These are phyloP conservation scores for Biancaea sappan DNA, from an alignment of 306 rosid species.

Conservation along the genomic window DNA sequence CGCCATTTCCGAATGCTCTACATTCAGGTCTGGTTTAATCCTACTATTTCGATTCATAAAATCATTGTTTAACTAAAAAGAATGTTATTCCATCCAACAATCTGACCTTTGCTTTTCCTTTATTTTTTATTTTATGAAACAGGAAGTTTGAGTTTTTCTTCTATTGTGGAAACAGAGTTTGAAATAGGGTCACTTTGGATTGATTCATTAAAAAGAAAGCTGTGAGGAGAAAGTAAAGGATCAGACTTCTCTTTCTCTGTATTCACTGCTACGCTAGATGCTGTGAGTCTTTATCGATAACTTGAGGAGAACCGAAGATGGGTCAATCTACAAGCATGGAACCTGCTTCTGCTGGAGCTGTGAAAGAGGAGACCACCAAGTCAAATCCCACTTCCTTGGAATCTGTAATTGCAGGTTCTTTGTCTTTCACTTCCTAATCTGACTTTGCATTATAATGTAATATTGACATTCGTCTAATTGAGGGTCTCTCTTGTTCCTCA, in stretches of 20 bases:
- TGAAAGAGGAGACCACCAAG: neutral
- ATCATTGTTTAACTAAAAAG: neutral
- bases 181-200: neutral
- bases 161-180: neutral
- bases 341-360: constrained; percentile 30
- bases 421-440: neutral
- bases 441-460: neutral
- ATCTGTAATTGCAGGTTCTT: constrained; percentile 62
- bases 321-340: constrained; percentile 55
- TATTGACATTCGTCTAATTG: neutral
- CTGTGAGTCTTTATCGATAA: neutral
- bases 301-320: constrained; percentile 25
- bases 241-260: too few species aligned
- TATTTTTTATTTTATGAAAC: neutral
- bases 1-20: neutral
- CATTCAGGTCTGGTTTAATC: neutral
- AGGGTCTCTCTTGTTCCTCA: neutral
- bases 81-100: neutral
- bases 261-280: neutral
- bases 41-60: too few species aligned
- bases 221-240: too few species aligned
- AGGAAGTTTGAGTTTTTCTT: neutral
- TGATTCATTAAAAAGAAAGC: neutral
- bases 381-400: constrained; percentile 50
- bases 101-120: neutral